Conservation (phyloP, 2,329 filamentous ascomycete genomes). For the Xylaria sp. region DNA sequence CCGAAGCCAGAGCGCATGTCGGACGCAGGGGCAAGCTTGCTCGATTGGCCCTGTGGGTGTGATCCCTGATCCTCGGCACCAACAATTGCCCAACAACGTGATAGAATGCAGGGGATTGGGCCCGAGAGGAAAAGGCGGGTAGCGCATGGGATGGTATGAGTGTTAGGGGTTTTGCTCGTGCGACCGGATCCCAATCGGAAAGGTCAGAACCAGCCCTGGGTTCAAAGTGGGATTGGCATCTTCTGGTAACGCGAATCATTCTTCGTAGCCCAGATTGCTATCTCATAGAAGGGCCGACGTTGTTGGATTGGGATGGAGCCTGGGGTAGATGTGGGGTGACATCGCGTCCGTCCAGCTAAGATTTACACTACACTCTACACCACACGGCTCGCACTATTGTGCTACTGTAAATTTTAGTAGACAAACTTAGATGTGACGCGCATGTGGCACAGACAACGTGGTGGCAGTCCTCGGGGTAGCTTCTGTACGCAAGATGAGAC, state of each 20-base stretch:
- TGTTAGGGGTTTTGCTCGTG: constrained; percentile 18
- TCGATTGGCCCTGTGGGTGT: constrained; percentile 10
- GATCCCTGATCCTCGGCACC: constrained; percentile 25
- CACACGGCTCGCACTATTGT: no score
- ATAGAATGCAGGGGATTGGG: constrained; percentile 20
- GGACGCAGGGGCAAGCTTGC: constrained; percentile 23
- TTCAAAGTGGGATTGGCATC: constrained; percentile 1
- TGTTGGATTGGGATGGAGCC: not conserved
- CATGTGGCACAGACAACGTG: constrained; percentile 21
- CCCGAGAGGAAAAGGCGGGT: constrained; percentile 3
- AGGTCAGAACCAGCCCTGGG: not conserved
- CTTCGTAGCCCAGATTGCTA: constrained; percentile 19
- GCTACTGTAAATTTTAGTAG: no score
- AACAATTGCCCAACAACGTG: constrained; percentile 11
- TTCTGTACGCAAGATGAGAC: not conserved
- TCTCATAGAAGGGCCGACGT: constrained; percentile 27
- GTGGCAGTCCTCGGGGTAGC: constrained; percentile 22
- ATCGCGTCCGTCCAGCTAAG: not conserved
- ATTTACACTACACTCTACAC: no score
- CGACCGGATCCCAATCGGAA: constrained; percentile 27
- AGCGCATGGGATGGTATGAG: constrained; percentile 7
- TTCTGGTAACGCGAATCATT: constrained; percentile 20
- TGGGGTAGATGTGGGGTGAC: constrained; percentile 7
- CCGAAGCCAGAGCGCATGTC: constrained; percentile 18
- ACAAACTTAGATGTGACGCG: not conserved